Evolutionary conservation across 768 basidiomycete species (phyloP), one percentile per base, ranked within the genome.

Genomic region (Mycena galopus): DNA sequence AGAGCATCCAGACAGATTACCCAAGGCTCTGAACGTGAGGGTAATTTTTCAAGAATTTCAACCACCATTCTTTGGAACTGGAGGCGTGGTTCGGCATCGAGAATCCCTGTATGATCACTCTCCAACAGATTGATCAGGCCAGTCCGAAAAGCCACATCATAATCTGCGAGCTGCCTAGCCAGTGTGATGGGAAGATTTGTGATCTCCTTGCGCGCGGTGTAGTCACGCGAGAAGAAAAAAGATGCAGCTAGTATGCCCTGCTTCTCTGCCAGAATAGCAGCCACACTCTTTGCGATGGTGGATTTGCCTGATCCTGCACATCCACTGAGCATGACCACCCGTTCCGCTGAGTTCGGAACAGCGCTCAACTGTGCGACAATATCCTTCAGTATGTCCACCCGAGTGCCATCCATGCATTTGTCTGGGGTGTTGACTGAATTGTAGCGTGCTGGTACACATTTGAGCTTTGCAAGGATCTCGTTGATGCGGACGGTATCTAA

Each of bases 1-100:
- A 56, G 55, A 32, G 55, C 55, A 47, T 62, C 60, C 11, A 47
- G 9, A 33, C 61, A 62, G 44, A 62, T 62, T 7, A 50, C 44
- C 61, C 61, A 62, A 23, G 61, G 42, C 16, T 12, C 16, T 32
- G 2, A 12, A 14, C 27, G 32, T 21, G 44, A 25, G 4, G 61
- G 61, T 19, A 62, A 7, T 27, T 62, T 7, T 42, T 2, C 37
- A 27, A 60, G 59, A 10, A 60, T 16, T 60, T 60, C 23, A 3
- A 60, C 27, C 11, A 60, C 39, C 59, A 60, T 1, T 29, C 27
- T 60, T 29, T 60, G n/a, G 37, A 60, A 60, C 37, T 42, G 59
- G 17, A 4, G 1, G 0, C 29, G 0, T 17, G 59, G 59, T 2
- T 60, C 10, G 3, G 39, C 17, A 42, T 35, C 25, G 5, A 60